Evolutionary conservation across 2,329 filamentous ascomycete genomes (phyloP).

Genomic region (Diaporthe vexans): DNA sequence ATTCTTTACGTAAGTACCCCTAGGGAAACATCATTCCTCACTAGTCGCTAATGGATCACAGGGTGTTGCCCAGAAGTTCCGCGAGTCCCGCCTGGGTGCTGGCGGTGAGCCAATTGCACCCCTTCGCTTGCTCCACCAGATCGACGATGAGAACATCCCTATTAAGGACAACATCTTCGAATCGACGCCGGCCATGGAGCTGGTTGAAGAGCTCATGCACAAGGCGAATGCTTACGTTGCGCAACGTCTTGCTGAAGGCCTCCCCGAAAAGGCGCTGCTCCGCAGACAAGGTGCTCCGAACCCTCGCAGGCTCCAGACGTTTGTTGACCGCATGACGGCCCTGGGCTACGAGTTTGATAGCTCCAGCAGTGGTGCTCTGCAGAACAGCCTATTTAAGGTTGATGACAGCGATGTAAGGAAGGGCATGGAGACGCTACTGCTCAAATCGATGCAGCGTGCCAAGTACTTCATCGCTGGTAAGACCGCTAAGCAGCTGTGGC

Average conservation of each 20-base stretch:
- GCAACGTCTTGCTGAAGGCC: conserved; percentile 80
- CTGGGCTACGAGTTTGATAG: conserved; percentile 92
- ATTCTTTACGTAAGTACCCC: conserved; percentile 75
- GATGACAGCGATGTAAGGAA: conserved; percentile 91
- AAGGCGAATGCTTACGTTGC: conserved; percentile 93
- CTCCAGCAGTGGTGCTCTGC: conserved; percentile 88
- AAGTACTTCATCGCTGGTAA: conserved; percentile 94
- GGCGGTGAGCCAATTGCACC: conserved; percentile 85
- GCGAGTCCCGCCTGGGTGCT: conserved; percentile 86
- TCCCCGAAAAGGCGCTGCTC: conserved; percentile 93
- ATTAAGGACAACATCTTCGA: conserved; percentile 98
- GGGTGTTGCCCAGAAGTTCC: conserved; percentile 89
- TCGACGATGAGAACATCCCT: conserved; percentile 98
- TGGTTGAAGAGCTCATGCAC: conserved; percentile 95
- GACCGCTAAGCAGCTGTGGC: conserved; percentile 80
- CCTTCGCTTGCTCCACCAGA: conserved; percentile 89
- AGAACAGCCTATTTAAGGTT: conserved; percentile 95
- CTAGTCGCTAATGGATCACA: conserved; percentile 52
- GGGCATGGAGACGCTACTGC: conserved; percentile 95
- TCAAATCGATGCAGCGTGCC: conserved; percentile 96
- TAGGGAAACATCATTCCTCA: neutral
- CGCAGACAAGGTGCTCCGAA: conserved; percentile 90
- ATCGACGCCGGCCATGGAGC: conserved; percentile 87
- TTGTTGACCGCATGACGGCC: conserved; percentile 92
- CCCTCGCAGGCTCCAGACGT: conserved; percentile 87